phyloP scores from a whole-genome alignment of 1,284 basidiomycete species.

The Athelia sp. region DNA sequence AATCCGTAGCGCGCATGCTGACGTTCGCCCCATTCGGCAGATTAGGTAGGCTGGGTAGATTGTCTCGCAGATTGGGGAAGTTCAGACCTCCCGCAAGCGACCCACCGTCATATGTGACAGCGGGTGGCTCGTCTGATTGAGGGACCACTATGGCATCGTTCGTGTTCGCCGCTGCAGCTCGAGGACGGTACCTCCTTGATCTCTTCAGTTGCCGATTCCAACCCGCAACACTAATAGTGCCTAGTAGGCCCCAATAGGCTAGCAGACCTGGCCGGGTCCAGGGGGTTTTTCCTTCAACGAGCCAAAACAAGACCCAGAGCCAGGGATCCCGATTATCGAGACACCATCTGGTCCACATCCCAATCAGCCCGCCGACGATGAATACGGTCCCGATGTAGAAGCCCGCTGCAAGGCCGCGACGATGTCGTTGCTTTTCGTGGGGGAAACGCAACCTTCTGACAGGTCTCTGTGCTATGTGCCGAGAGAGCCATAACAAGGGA shows the following conservation, averaged over 20 bases:
- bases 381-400: slow-evolving; percentile 81
- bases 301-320: slow-evolving; percentile 77
- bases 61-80: slow-evolving; percentile 30
- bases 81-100: slow-evolving; percentile 33
- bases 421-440: slow-evolving; percentile 81
- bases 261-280: slow-evolving; percentile 86
- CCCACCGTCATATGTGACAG: slow-evolving; percentile 12
- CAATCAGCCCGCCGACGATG: slow-evolving; percentile 83
- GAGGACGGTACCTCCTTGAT: slow-evolving; percentile 59
- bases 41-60: slow-evolving; percentile 38
- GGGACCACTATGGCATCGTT: neutral
- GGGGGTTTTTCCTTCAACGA: slow-evolving; percentile 68
- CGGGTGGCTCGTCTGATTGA: slow-evolving; percentile 18
- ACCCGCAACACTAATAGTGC: slow-evolving; percentile 81
- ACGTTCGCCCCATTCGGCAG: slow-evolving; percentile 48
- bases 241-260: slow-evolving; percentile 82
- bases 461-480: slow-evolving; percentile 90
- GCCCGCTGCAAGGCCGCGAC: slow-evolving; percentile 79
- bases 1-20: slow-evolving; percentile 69
- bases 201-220: slow-evolving; percentile 89
- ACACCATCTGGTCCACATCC: slow-evolving; percentile 90
- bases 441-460: slow-evolving; percentile 87
- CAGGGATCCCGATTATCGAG: slow-evolving; percentile 85
- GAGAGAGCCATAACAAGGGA: slow-evolving; percentile 88
- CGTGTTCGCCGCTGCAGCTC: no score